A percentile compares a stretch with the other conserved stretches of the same genome.
Conservation (phyloP, 371 early-diverging fungal genomes). For the Batkoa obscura region DNA sequence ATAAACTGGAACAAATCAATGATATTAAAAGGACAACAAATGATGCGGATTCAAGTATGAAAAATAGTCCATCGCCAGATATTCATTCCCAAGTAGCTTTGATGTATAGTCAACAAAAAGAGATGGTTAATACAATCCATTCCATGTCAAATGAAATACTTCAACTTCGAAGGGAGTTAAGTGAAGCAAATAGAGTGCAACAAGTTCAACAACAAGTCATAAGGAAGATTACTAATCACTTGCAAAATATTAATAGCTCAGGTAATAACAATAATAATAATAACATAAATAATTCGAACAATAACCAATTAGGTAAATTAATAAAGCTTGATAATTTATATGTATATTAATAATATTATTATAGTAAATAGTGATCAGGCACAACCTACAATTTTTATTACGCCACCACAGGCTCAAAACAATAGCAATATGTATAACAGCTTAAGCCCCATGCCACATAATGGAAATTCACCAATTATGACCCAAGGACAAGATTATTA, state of each 20-base stretch:
- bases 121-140: conserved; percentile 47
- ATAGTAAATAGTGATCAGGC: neutral
- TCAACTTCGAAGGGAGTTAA: conserved; percentile 43
- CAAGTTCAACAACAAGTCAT: conserved; percentile 29
- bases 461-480: neutral
- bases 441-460: neutral
- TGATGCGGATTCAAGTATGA: conserved; percentile 46
- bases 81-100: conserved; percentile 42
- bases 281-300: neutral
- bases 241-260: neutral
- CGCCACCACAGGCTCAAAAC: neutral
- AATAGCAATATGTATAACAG: neutral
- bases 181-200: conserved; percentile 42
- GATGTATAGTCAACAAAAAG: conserved; percentile 64
- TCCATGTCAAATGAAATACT: conserved; percentile 43
- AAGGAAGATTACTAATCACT: neutral
- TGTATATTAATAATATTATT: neutral
- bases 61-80: conserved; percentile 40
- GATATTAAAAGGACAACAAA: conserved; percentile 73
- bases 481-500: no score
- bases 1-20: conserved; percentile 56
- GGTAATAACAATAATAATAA: neutral
- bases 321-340: neutral
- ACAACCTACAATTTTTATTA: neutral
- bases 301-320: neutral